Base-by-base conservation (phyloP, 2,329 filamentous ascomycete genomes). In the Boeremia exigua region DNA sequence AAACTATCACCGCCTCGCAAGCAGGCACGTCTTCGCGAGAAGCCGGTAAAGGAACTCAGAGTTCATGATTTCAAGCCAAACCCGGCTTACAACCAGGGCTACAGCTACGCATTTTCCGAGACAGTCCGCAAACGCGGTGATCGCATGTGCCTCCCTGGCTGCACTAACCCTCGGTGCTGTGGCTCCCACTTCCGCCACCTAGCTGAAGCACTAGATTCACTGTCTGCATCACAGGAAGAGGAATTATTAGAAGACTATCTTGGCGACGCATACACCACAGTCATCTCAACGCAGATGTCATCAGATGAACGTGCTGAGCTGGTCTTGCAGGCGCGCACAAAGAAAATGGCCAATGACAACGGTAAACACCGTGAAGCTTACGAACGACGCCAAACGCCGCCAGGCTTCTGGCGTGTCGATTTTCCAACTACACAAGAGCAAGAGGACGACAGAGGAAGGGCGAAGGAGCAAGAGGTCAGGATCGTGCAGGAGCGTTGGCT, bases 371-470 rank as follows among this genome's bases (percentile, higher is more conserved):
- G 89, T 52, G 85, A 94, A 64, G 82, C 86, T 27, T 92, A 89
- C 74, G 84, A 88, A 56, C 84, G 92, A 46, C 82, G 85, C 59
- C 81, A 79, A 39, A 91, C 89, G 9, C 93, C 95, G 11, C 91
- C 92, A 1, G 93, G 92, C 0, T 98, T 91, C 72, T 99, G 95
- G 95, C 83, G 91, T 49, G 84, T 89, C 1, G 94, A 96, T 64
- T 96, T 99, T 72, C 93, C 94, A 1, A 86, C 80, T 25, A 97
- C 95, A 1, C 95, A 98, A 72, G 91, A 97, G 75, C 77, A 88
- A 27, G 80, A 85, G 63, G 78, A 81, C 48, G 86, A 94, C 66
- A 84, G 84, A 54, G 81, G 83, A 56, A 86, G 87, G 69, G 89
- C 89, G 0, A 81, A 80, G n/a, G 81, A 81, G 64, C 78, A 85